Conservation (phyloP, 1,139 yeast species). For the Debaryomyces sp. region DNA sequence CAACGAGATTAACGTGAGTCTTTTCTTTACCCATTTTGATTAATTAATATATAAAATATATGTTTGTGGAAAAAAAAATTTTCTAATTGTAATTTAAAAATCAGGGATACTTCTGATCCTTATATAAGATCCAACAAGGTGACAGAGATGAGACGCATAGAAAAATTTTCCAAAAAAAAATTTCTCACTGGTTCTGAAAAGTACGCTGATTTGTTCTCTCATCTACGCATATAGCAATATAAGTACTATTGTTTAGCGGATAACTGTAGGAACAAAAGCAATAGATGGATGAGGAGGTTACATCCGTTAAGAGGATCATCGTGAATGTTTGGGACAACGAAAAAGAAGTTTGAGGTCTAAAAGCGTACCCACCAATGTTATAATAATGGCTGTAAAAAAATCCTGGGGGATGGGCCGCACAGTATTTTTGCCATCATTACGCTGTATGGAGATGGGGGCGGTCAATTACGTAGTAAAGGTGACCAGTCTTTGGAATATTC, state of each 20-base stretch:
- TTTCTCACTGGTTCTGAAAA: constrained; percentile 11
- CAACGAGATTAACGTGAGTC: constrained; percentile 98
- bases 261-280: not conserved
- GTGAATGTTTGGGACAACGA: no score
- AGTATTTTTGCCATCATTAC: not conserved
- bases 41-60: constrained; percentile 9
- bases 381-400: not conserved
- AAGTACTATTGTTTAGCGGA: not conserved
- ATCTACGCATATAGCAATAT: constrained; percentile 7
- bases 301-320: not conserved
- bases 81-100: constrained; percentile 1
- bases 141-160: constrained; percentile 12
- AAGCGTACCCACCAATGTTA: no score
- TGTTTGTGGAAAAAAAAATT: constrained; percentile 10
- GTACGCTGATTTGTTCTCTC: constrained; percentile 8
- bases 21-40: constrained; percentile 78
- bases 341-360: not conserved
- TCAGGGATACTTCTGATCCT: constrained; percentile 6
- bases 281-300: not conserved
- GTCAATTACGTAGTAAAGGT: not conserved
- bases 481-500: not conserved
- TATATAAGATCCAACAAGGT: constrained; percentile 9
- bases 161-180: constrained; percentile 12
- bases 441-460: not conserved
- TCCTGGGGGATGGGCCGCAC: not conserved